Percentiles rank a stretch among this genome's conserved stretches.
phyloP scores from a whole-genome alignment of 2,329 filamentous ascomycete genomes.

The Xylariaceae sp. region DNA sequence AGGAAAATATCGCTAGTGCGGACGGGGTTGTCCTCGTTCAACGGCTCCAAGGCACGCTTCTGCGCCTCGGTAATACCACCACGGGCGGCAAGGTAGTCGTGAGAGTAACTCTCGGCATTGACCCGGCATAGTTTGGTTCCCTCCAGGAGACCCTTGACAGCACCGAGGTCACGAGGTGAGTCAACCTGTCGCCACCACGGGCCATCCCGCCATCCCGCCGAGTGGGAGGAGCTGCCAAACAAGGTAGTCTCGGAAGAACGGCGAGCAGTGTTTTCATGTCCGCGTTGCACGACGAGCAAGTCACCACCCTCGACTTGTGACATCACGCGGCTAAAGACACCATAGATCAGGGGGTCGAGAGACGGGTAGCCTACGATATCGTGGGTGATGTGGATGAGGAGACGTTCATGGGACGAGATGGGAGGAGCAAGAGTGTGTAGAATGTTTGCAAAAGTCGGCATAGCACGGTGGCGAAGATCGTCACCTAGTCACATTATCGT shows the following conservation, averaged over 20 bases:
- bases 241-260: conserved; percentile 56
- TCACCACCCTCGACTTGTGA: conserved; percentile 98
- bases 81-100: conserved; percentile 72
- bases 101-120: conserved; percentile 80
- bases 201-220: conserved; percentile 76
- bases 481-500: conserved; percentile 54
- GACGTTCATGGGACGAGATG: conserved; percentile 92
- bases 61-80: conserved; percentile 79
- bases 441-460: conserved; percentile 92
- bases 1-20: conserved; percentile 93
- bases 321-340: conserved; percentile 93
- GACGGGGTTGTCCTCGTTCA: conserved; percentile 82
- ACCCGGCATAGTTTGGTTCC: conserved; percentile 88
- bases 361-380: conserved; percentile 92
- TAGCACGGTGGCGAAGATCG: conserved; percentile 76
- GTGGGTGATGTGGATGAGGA: conserved; percentile 96
- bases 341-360: conserved; percentile 86
- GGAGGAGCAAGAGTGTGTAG: conserved; percentile 93
- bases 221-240: conserved; percentile 40
- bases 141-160: conserved; percentile 74
- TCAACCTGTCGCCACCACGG: conserved; percentile 86
- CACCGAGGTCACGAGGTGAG: conserved; percentile 67
- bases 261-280: conserved; percentile 72
- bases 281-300: conserved; percentile 87
- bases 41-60: conserved; percentile 68